Base-by-base conservation (phyloP, 2,329 filamentous ascomycete genomes). In the Stylonectria norvegica region DNA sequence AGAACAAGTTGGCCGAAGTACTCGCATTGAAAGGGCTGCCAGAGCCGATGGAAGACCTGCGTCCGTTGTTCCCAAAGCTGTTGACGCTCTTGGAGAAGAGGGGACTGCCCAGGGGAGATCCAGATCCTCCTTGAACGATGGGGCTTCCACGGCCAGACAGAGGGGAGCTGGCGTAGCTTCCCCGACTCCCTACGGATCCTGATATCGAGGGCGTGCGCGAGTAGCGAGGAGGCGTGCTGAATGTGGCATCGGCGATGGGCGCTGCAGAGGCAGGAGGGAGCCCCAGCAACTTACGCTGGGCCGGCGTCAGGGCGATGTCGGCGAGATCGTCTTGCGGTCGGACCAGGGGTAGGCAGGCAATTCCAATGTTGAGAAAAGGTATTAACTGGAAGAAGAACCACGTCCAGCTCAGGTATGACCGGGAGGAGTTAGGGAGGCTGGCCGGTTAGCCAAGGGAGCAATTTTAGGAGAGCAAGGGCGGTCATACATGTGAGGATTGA, bases 161-260 rank as follows among this genome's bases (percentile, higher is more conserved):
- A 3, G 81, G 79, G 2, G 82, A 83, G 53, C 70, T 72, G 14
- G 67, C 66, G 57, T 73, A 77, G 60, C 76, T 79, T 48, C 70
- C 72, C 53, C 73, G 71, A 60, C 76, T 81, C 20, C 74, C 76
- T 4, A 81, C 73, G 2, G 85, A 87, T 9, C 78, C 70, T 55
- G 77, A 64, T 66, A 79, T 61, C 15, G 80, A 85, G 18, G 83
- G 78, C 10, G 86, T 91, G 43, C 88, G 77, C 23, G 85, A 80
- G 68, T 95, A 96, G 56, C 88, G 81, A 3, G 91, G 91, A 4
- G 91, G 91, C 1, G 91, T 96, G 55, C 85, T 81, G 65, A 87
- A 94, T 25, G 57, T 60, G 42, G 78, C 78, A 29, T 85, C 82
- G 2, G 88, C 83, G 0, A 83, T 85, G 0, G 85, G 77, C 3